phyloP scores from a whole-genome alignment of 495 filamentous ascomycete genomes.

The Penicillium lagena region DNA sequence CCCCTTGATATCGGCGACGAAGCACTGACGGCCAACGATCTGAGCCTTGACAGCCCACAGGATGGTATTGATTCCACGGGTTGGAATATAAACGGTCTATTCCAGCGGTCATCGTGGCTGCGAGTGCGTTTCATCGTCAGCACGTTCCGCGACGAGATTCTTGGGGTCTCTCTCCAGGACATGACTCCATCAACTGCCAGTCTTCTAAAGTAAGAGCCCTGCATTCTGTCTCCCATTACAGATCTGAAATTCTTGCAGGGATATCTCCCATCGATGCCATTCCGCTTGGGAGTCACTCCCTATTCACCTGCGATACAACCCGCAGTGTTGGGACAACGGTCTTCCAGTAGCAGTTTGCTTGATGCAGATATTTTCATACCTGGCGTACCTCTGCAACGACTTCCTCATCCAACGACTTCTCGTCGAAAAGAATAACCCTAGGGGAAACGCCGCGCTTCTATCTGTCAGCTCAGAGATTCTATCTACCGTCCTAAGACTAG shows the following conservation, averaged over 20 bases:
- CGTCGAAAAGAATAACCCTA: conserved; percentile 25
- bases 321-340: conserved; percentile 15
- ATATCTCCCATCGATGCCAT: conserved; percentile 30
- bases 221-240: not conserved
- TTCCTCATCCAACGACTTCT: conserved; percentile 41
- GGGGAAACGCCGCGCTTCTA: conserved; percentile 26
- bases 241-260: conserved; percentile 11
- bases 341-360: conserved; percentile 17
- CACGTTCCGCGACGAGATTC: conserved; percentile 49
- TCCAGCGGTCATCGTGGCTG: conserved; percentile 28
- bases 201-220: conserved; percentile 11
- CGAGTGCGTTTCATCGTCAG: conserved; percentile 43
- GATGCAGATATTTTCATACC: conserved; percentile 27
- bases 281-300: conserved; percentile 29
- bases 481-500: conserved; percentile 30
- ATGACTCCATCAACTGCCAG: conserved; percentile 23
- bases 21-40: conserved; percentile 30
- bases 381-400: conserved; percentile 36
- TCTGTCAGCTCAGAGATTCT: conserved; percentile 30
- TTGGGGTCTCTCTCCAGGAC: conserved; percentile 44
- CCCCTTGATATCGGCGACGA: conserved; percentile 50
- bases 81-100: conserved; percentile 41
- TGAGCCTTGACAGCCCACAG: conserved; percentile 23
- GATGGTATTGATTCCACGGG: conserved; percentile 36
- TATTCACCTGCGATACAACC: conserved; percentile 25